Conservation (phyloP, 164 flowering plant species). For the Vitis amurensis region DNA sequence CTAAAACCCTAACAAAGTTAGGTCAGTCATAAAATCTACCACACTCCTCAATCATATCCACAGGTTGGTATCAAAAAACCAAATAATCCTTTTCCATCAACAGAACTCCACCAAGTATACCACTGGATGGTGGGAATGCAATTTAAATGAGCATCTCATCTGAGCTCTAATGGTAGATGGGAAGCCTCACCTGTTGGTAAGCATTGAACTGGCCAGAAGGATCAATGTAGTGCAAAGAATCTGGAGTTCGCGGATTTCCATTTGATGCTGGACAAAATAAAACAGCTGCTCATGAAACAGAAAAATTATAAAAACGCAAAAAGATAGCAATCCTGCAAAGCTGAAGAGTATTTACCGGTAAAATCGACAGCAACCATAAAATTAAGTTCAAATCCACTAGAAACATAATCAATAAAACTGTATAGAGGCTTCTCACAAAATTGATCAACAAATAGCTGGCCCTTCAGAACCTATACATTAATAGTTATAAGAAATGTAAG, state of each 20-base stretch:
- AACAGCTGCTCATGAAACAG: background rate
- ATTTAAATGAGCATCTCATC: background rate
- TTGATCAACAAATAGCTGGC: conserved; percentile 74
- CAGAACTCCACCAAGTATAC: no score
- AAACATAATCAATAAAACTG: conserved; percentile 88
- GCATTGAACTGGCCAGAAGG: conserved; percentile 75
- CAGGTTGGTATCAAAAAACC: no score
- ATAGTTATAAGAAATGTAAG: background rate
- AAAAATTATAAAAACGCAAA: background rate
- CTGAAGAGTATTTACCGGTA: conserved; percentile 53
- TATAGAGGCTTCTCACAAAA: conserved; percentile 56
- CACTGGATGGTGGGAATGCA: background rate
- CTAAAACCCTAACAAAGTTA: no score
- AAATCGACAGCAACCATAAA: conserved; percentile 98
- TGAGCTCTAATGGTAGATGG: background rate
- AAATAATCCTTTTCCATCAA: background rate
- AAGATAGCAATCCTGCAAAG: background rate
- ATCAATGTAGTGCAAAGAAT: conserved; percentile 86
- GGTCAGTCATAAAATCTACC: no score
- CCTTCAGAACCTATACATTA: conserved; percentile 55
- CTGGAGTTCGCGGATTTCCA: conserved; percentile 71
- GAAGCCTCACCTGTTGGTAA: conserved; percentile 72
- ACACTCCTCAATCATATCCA: no score
- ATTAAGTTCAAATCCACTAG: conserved; percentile 88
- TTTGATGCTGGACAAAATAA: conserved; percentile 65